Evolutionary conservation across 768 basidiomycete species (phyloP), one percentile per base, ranked within the genome.

Genomic region (Suillus alpinus): DNA sequence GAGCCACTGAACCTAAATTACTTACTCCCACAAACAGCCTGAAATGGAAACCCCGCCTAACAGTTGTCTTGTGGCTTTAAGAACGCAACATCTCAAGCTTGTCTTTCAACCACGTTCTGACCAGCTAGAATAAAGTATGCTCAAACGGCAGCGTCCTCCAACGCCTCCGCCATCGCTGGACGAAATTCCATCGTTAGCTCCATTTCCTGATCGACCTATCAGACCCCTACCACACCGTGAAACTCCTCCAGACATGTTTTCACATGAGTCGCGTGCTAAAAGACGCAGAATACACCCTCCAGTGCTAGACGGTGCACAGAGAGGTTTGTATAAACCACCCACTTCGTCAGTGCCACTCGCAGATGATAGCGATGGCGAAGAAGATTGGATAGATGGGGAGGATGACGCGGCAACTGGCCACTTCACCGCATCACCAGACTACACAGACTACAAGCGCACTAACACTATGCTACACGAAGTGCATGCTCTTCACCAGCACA

Each of bases 391-490:
- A 43, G 75, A 70, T 44, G 75, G 67, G 7, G 74, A 71, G 18
- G 71, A 75, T 36, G 76, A 76, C 41, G 74, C 76, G 44, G 73
- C 74, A 41, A 73, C 72, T 20, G 68, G 73, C 40, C 67, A 40
- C 49, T 36, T 56, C 16, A 31, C 56, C 18, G 23, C 49, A 31
- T 57, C 50, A 23, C 57, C 50, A 9, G 44, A 52, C 44, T 58
- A 63, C 47, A 61, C 71, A 13, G 71, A 70, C 52, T 93, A 92
- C 75, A 81, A 81, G 68, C 75, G 77, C 36, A 77, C 83, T 59
- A 93, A 93, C 72, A 81, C 65, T 51, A 74, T 89, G 64, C 82
- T 93, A 40, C 85, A 88, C 59, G 85, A 91, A 66, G 70, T 92
- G 56, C 91, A 92, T 66, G 78, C 84, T 41, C 78, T 87, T 26